Evolutionary conservation across 768 basidiomycete species (phyloP).

Genomic region (Termitomyces sp.): DNA sequence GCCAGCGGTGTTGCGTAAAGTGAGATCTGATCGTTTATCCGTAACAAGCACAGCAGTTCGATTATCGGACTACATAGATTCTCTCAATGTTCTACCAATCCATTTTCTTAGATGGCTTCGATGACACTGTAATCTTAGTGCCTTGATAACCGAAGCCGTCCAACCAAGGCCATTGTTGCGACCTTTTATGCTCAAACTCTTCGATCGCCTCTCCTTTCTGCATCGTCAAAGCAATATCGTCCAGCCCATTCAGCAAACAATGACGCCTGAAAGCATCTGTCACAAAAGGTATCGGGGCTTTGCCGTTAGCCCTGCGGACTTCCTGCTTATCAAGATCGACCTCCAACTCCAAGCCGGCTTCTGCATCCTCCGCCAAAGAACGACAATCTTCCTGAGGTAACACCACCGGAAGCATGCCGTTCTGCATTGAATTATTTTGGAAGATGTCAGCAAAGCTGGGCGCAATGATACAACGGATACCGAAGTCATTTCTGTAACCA

Average conservation of each 20-base stretch:
- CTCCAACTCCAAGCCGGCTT: constrained; percentile 69
- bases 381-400: constrained; percentile 69
- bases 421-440: constrained; percentile 86
- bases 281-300: constrained; percentile 67
- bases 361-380: constrained; percentile 71
- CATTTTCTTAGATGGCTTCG: constrained; percentile 44
- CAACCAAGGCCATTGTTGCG: constrained; percentile 88
- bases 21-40: not conserved
- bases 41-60: too few relatives aligned
- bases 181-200: constrained; percentile 74
- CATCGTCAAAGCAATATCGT: constrained; percentile 94
- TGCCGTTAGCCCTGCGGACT: constrained; percentile 68
- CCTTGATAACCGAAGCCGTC: constrained; percentile 92
- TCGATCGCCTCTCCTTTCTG: constrained; percentile 70
- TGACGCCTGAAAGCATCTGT: constrained; percentile 90
- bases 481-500: constrained; percentile 70
- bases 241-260: constrained; percentile 91
- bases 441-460: constrained; percentile 92
- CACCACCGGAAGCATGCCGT: constrained; percentile 81
- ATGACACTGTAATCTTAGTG: constrained; percentile 58
- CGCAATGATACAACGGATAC: constrained; percentile 82
- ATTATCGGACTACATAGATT: not conserved
- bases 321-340: constrained; percentile 83
- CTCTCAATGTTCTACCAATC: constrained; percentile 57
- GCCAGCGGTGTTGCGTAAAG: not conserved